Evolutionary conservation across 495 filamentous ascomycete genomes (phyloP), one percentile per base, ranked within the genome.

Genomic region (Chaetomidium leptoderma): DNA sequence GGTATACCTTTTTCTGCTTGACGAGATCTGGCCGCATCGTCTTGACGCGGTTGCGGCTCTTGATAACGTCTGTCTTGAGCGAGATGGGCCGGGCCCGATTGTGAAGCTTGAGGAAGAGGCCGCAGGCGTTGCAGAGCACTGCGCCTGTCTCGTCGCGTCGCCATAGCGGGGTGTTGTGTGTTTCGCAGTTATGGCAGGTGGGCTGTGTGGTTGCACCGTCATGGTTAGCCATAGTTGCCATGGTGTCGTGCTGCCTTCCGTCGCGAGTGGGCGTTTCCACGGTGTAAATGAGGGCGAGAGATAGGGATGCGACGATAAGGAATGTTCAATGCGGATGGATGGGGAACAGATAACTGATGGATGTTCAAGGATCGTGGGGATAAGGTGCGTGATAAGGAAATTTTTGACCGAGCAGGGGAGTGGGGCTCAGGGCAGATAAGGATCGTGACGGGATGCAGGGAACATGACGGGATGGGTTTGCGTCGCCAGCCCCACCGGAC

Each of bases 91-190:
- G 86, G 60, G 95, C 84, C 21, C 91, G 85, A 59, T 90, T 90
- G 63, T 99, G 93, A 59, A 99, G 84, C 78, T 99, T 99, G 61
- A 98, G 79, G 74, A 96, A 98, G 39, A 98, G 75, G 49, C 93
- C 93, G 74, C 93, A 98, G 57, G 93, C 93, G 75, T 99, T 99
- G 83, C 93, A 99, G 40, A 99, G 89, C n/a, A 99, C 92, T 3
- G 90, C 89, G 58, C 93, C 93, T 54, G 85, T 81, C 77, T 99
- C 93, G 79, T 99, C 93, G 69, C 93, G 83, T 68, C 93, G 88
- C 93, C 93, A 99, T 63, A 99, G 78, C 45, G 93, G 93, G 36
- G 93, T 97, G 49, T 91, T 97, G 8, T 89, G 93, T 46, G 93
- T 99, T 57, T 81, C 84, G 76, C 93, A 99, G 76, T 99, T 99